phyloP scores from a whole-genome alignment of 805 yeast species.

The Saccharomycopsis schoenii region DNA sequence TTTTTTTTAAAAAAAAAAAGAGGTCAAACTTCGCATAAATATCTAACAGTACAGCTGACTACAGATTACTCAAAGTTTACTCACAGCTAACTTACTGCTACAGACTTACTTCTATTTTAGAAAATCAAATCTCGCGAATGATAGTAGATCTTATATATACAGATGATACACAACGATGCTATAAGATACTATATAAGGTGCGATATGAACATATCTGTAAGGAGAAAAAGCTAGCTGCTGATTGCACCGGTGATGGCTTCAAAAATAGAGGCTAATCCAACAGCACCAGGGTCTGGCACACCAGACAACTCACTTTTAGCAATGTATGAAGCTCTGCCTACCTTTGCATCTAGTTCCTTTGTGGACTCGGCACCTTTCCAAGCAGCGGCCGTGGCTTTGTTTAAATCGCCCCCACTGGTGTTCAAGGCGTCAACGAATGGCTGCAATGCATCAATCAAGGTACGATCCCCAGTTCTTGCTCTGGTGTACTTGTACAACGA shows the following conservation, averaged over 20 bases:
- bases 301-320: constrained; percentile 31
- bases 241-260: constrained; percentile 12
- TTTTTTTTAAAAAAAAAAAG: no score
- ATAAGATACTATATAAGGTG: no score
- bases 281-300: constrained; percentile 91
- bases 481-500: constrained; percentile 77
- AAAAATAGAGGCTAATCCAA: constrained; percentile 58
- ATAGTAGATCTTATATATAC: no score
- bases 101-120: no score
- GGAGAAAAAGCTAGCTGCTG: neutral
- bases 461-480: constrained; percentile 84
- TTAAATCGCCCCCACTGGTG: constrained; percentile 38
- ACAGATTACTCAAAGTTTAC: no score
- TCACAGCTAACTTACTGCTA: no score
- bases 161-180: no score
- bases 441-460: constrained; percentile 78
- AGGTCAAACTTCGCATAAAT: no score
- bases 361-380: constrained; percentile 69
- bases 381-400: constrained; percentile 60
- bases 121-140: no score
- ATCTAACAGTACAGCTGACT: no score
- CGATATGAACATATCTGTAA: no score
- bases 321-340: constrained; percentile 92
- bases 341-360: constrained; percentile 64
- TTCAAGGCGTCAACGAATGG: constrained; percentile 56